Base-by-base conservation (phyloP, 805 yeast species). In the Blastobotrys parvus region DNA sequence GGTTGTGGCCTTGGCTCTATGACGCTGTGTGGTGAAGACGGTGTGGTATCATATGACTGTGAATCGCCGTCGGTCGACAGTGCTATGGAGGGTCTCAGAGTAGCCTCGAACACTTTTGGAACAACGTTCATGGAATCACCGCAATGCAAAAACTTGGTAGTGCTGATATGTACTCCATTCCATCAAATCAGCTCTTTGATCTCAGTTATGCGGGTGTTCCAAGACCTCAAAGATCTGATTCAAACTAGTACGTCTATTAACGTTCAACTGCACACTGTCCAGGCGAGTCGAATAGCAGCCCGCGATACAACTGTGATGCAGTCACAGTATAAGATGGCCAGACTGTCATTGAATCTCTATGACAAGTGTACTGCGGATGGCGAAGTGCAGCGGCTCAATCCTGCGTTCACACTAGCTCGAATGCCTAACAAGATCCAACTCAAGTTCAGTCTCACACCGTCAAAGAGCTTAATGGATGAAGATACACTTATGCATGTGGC, bases 401-500 rank as follows among this genome's bases (percentile, higher is more conserved):
- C 61, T 2, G 61, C 65, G 5, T 62, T 59, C 39, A 49, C 61
- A 3, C 45, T 66, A 4, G 64, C 69, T 1, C 54, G 62, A 7
- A 47, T 52, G 1, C 70, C 65, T 0, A 46, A 47, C 10, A 49
- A 48, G 33, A 52, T 62, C 34, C 52, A 52, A 35, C 61, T 61
- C 49, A 48, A 50, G 27, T 40, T 57, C 10, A 39, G 54, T 3
- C 53, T 47, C 38, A 55, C 44, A 19, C 57, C 49, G 21, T 56
- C 56, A 25, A 50, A 43, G 16, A 56, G 53, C 22, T 56, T 78
- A 5, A 59, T 72, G 36, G 65, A 71, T n/a, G 83, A 82, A 46
- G 95, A 88, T 54, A 69, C 84, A 1, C 84, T 78, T 52, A 67
- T 90, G 18, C 97, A 92, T 57, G 69, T 92, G 8, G 87, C 95